phyloP scores from a whole-genome alignment of 2,329 filamentous ascomycete genomes.

The Tolypocladium guangdongense region DNA sequence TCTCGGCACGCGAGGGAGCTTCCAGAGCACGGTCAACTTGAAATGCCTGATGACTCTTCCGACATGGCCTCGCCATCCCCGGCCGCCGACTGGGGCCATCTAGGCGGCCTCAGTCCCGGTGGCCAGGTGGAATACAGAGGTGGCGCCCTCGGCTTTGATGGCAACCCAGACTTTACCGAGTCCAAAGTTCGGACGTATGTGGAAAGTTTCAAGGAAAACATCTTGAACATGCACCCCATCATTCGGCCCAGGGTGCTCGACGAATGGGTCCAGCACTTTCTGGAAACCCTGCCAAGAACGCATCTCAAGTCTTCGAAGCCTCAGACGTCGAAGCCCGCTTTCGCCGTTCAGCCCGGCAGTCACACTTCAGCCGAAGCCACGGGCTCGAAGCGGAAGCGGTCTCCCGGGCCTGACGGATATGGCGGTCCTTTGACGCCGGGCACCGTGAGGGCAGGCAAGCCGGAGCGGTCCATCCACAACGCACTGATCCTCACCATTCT shows the following conservation, averaged over 20 bases:
- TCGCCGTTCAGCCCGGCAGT: slow-evolving; percentile 18
- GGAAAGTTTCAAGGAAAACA: slow-evolving; percentile 46
- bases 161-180: slow-evolving; percentile 44
- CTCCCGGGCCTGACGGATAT: slow-evolving; percentile 28
- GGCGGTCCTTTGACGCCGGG: slow-evolving; percentile 18
- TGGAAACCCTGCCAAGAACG: slow-evolving; percentile 32
- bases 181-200: slow-evolving; percentile 42
- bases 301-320: slow-evolving; percentile 16
- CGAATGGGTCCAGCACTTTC: slow-evolving; percentile 40
- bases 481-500: slow-evolving; percentile 75
- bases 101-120: slow-evolving; percentile 38
- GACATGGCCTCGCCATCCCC: slow-evolving; percentile 44
- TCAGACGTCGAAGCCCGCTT: slow-evolving; percentile 18
- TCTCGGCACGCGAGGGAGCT: slow-evolving; percentile 35
- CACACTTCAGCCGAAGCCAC: slow-evolving; percentile 15
- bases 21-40: slow-evolving; percentile 26
- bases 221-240: slow-evolving; percentile 56
- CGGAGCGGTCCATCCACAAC: slow-evolving; percentile 61
- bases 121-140: slow-evolving; percentile 27
- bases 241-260: slow-evolving; percentile 42
- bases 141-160: slow-evolving; percentile 28
- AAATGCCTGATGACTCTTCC: slow-evolving; percentile 36
- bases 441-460: slow-evolving; percentile 32
- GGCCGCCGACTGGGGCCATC: slow-evolving; percentile 47
- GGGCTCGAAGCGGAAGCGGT: slow-evolving; percentile 46